These are phyloP conservation scores for Adenanthera pavonina DNA, from an alignment of 306 rosid species.

Conservation along the genomic window DNA sequence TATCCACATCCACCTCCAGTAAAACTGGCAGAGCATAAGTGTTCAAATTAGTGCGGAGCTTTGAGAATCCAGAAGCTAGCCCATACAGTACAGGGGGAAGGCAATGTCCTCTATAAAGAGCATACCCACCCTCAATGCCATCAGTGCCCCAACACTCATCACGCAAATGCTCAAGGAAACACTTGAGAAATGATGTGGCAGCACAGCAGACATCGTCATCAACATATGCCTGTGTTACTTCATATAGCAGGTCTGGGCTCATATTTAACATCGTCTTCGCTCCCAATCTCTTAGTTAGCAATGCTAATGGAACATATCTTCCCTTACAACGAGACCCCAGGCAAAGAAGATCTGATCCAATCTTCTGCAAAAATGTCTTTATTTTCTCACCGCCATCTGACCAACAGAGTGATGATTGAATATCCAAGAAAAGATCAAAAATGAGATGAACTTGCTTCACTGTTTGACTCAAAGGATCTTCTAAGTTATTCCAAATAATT, in stretches of 20 bases:
- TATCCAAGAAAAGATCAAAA: constrained; percentile 89
- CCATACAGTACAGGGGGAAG: constrained; percentile 79
- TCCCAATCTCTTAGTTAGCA: constrained; percentile 87
- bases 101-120: constrained; percentile 74
- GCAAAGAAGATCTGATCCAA: constrained; percentile 77
- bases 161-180: constrained; percentile 85
- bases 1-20: constrained; percentile 84
- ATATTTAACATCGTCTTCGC: constrained; percentile 72
- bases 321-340: constrained; percentile 93
- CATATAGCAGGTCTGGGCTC: constrained; percentile 68
- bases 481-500: constrained; percentile 92
- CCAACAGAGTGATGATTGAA: constrained; percentile 78
- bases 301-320: constrained; percentile 88
- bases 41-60: constrained; percentile 89
- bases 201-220: constrained; percentile 98
- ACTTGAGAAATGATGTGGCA: constrained; percentile 82
- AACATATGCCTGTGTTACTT: constrained; percentile 71
- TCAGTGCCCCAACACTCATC: constrained; percentile 88
- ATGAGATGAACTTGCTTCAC: constrained; percentile 94
- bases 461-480: constrained; percentile 95
- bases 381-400: constrained; percentile 73
- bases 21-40: constrained; percentile 87
- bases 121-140: constrained; percentile 89
- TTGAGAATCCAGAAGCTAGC: constrained; percentile 90
- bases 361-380: constrained; percentile 65